phyloP scores from a whole-genome alignment of 805 yeast species.

The Starmerella geochares region DNA sequence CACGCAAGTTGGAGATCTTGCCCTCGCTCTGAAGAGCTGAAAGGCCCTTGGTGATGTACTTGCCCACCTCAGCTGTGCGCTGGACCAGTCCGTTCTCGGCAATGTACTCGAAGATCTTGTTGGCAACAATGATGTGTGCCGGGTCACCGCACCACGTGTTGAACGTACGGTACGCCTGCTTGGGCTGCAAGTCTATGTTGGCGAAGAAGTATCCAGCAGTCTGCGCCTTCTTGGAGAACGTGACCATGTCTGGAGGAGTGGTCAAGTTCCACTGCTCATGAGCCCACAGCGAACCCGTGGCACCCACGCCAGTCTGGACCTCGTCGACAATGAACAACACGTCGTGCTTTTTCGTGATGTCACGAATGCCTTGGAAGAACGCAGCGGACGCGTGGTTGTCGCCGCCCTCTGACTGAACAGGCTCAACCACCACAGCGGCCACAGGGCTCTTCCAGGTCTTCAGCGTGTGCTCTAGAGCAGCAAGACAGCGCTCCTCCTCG shows the following conservation, averaged over 20 bases:
- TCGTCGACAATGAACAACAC: constrained; percentile 71
- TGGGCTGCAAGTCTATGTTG: constrained; percentile 62
- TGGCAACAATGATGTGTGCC: constrained; percentile 64
- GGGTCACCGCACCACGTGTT: constrained; percentile 95
- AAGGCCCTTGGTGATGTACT: constrained; percentile 50
- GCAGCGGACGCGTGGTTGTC: constrained; percentile 72
- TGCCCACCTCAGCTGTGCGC: constrained; percentile 53
- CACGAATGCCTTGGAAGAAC: constrained; percentile 76
- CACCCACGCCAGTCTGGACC: constrained; percentile 86
- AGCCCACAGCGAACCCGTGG: constrained; percentile 78
- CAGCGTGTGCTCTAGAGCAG: constrained; percentile 61
- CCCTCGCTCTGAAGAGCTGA: constrained; percentile 48
- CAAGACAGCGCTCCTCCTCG: constrained; percentile 77
- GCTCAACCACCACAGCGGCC: constrained; percentile 85
- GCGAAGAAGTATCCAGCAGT: constrained; percentile 80
- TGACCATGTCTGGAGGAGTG: constrained; percentile 72
- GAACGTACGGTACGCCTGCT: constrained; percentile 76
- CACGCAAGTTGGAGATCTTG: constrained; percentile 48
- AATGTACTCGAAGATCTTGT: constrained; percentile 60
- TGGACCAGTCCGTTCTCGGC: constrained; percentile 48
- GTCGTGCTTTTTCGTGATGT: constrained; percentile 58
- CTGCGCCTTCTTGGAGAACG: constrained; percentile 82
- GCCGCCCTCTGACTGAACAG: constrained; percentile 87
- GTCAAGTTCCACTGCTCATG: constrained; percentile 73
- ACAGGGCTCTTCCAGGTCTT: constrained; percentile 62